These are phyloP conservation scores for Backusella luteola DNA, from an alignment of 192 early-diverging fungal genomes.

Conservation along the genomic window DNA sequence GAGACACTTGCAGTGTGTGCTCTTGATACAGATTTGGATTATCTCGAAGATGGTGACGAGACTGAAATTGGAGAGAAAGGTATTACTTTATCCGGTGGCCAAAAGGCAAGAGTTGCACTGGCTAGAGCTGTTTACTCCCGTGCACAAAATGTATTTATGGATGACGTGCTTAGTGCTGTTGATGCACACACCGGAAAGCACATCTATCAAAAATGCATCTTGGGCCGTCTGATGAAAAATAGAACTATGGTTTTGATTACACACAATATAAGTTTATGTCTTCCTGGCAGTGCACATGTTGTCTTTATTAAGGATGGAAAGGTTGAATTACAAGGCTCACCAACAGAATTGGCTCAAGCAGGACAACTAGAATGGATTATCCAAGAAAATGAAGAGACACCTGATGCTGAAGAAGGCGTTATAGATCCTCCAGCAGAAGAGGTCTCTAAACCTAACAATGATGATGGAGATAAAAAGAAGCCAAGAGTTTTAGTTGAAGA, in stretches of 20 bases:
- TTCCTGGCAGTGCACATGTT: conserved; percentile 54
- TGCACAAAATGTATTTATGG: conserved; percentile 67
- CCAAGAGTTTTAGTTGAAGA: conserved; percentile 45
- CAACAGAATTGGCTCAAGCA: conserved; percentile 17
- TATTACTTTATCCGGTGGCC: conserved; percentile 82
- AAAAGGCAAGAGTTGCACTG: conserved; percentile 84
- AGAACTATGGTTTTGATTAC: conserved; percentile 89
- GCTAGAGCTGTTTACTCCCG: conserved; percentile 85
- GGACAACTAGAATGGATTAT: conserved; percentile 29
- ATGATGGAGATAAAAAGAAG: conserved; percentile 9
- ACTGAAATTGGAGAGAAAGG: conserved; percentile 84
- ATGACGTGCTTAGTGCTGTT: conserved; percentile 90
- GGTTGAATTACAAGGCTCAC: conserved; percentile 31
- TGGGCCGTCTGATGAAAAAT: conserved; percentile 66
- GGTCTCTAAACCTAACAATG: neutral
- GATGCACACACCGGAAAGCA: conserved; percentile 81
- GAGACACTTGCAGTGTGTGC: conserved; percentile 61
- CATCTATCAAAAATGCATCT: conserved; percentile 74
- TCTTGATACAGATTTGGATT: conserved; percentile 73
- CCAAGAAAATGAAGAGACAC: conserved; percentile 16
- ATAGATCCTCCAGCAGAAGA: neutral
- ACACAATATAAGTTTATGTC: conserved; percentile 69
- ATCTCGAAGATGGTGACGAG: conserved; percentile 78
- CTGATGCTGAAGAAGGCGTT: neutral
- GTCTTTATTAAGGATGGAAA: conserved; percentile 48